Percentiles rank a stretch among this genome's conserved stretches.
These are phyloP conservation scores for Amanita subjunquillea DNA, from an alignment of 768 basidiomycete species.

Conservation along the genomic window DNA sequence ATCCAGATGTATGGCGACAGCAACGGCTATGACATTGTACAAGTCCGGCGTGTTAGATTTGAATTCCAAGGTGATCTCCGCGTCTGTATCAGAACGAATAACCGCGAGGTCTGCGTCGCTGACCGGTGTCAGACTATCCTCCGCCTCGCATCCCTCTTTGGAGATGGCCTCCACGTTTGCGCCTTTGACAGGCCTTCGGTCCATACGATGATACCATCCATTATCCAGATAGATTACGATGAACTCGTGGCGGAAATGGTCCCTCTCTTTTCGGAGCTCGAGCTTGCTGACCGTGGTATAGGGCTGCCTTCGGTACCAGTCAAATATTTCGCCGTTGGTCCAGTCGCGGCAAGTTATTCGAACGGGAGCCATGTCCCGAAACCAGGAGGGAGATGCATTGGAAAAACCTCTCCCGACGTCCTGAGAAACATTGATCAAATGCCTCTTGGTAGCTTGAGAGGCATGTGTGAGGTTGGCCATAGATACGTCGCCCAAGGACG, in stretches of 20 bases:
- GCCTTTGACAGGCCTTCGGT: background rate
- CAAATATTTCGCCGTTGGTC: slow-evolving; percentile 12
- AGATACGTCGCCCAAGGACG: too few species aligned
- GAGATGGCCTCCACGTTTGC: background rate
- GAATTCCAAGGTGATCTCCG: too few species aligned
- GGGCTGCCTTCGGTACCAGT: background rate
- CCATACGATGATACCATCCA: background rate
- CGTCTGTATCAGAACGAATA: too few species aligned
- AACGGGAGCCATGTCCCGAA: too few species aligned
- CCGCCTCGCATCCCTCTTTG: background rate
- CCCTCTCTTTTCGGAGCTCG: background rate
- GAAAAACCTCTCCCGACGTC: too few species aligned
- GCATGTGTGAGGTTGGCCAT: too few species aligned
- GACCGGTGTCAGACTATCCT: background rate
- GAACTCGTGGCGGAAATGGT: background rate
- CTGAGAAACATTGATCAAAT: too few species aligned
- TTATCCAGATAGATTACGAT: background rate
- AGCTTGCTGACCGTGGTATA: background rate
- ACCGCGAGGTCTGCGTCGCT: background rate
- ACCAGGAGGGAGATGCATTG: too few species aligned
- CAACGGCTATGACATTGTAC: background rate
- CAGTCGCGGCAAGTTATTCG: background rate
- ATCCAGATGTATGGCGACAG: background rate
- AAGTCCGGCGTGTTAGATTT: background rate
- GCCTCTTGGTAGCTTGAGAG: too few species aligned